Conservation (phyloP, 2,329 filamentous ascomycete species). For the Reticulascus tulasneorum region DNA sequence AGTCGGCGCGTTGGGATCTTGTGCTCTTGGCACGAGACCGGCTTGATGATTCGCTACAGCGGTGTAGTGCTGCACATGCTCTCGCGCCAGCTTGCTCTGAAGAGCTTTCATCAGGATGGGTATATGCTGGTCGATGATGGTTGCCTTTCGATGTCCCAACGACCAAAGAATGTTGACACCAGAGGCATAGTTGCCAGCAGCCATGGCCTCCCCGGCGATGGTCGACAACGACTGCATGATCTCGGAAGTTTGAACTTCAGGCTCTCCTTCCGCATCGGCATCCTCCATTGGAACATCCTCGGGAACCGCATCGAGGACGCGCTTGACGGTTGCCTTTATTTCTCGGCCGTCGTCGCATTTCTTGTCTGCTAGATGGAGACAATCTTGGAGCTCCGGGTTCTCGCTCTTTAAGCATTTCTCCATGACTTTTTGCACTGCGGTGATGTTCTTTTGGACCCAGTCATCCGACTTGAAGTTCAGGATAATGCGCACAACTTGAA, state of each 20-base stretch:
- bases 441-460: conserved; percentile 79
- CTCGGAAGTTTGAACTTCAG: conserved; percentile 78
- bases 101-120: conserved; percentile 86
- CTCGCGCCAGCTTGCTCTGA: conserved; percentile 85
- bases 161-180: conserved; percentile 94
- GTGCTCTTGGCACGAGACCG: conserved; percentile 28
- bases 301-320: conserved; percentile 85
- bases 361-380: conserved; percentile 71
- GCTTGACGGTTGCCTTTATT: conserved; percentile 71
- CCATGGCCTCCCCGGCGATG: conserved; percentile 84
- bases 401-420: conserved; percentile 88
- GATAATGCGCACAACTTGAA: conserved; percentile 88
- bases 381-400: conserved; percentile 89
- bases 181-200: conserved; percentile 74
- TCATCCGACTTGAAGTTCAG: conserved; percentile 84
- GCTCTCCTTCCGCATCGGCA: conserved; percentile 78
- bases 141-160: conserved; percentile 76
- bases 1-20: conserved; percentile 50
- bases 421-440: conserved; percentile 77
- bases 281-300: conserved; percentile 71
- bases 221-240: conserved; percentile 80
- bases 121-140: conserved; percentile 87
- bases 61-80: conserved; percentile 79
- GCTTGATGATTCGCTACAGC: conserved; percentile 50
- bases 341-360: conserved; percentile 65